Base-by-base conservation (phyloP, 805 yeast species). In the Millerago galiae region DNA sequence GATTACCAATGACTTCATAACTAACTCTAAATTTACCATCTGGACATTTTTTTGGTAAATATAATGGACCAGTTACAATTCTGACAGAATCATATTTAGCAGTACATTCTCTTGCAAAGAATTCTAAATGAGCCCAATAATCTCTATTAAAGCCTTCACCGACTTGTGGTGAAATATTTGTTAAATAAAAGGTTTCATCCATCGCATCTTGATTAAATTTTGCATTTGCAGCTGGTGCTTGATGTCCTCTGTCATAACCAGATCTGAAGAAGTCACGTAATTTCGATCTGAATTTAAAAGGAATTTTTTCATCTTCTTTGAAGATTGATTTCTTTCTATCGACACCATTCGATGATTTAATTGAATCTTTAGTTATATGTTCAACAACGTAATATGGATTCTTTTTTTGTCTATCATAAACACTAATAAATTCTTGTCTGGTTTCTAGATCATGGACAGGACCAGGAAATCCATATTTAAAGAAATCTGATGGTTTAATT, bases 101-200 rank as follows among this genome's bases (percentile, higher is more conserved):
- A 5, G 95, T 84, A 48, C 91, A 71, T 42, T 86, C 72, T 48
- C 99, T 73, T 36, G 82, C 78, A 59, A 93, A 93, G 55, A 85
- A 84, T 63, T 93, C 99, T 46, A 93, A 78, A 61, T 89, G 96
- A 0, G 98, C 95, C 99, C 99, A 93, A 61, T 93, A 84, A 60
- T 93, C 98, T 54, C 99, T 74, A 65, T 93, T 93, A 68, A 93
- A 93, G 0, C 99, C 99, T 5, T 83, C 95, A 4, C 99, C 99
- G 4, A 93, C 96, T 62, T 93, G 99, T 1, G 99, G 99, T 8
- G 95, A 77, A 73, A 93, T 91, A 63, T 93, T 93, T 6, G 95
- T 82, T 53, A 93, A 67, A 49, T 70, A 77, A 57, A 93, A 93
- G 0, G 99, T 93, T 61, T 91, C 95, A 63, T 93, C 83, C 98